Percentiles rank a stretch among this genome's conserved stretches.
These are phyloP conservation scores for Phytophthora chlamydospora DNA, from an alignment of 352 stramenopile species.

Conservation along the genomic window DNA sequence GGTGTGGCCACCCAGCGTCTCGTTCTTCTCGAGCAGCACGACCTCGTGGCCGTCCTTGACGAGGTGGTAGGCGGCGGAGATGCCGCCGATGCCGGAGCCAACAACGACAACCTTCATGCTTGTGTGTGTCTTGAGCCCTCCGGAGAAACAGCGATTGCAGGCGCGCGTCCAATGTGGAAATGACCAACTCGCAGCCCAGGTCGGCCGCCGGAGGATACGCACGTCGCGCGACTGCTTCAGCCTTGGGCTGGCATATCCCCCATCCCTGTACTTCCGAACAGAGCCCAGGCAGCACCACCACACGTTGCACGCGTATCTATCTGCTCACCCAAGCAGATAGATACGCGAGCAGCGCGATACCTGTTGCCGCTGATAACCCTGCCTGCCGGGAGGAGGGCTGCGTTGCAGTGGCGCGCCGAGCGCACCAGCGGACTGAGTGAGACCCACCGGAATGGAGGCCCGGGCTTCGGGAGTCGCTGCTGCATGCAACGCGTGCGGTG, in stretches of 20 bases:
- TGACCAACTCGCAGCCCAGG: constrained; percentile 16
- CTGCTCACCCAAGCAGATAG: constrained; percentile 15
- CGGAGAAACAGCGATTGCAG: constrained; percentile 21
- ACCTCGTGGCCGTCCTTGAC: constrained; percentile 87
- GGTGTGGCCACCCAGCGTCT: constrained; percentile 79
- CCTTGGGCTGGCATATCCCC: constrained; percentile 23
- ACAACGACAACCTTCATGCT: constrained; percentile 85
- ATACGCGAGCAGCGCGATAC: constrained; percentile 3
- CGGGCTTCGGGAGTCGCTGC: too few relatives aligned
- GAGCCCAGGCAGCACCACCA: constrained; percentile 20
- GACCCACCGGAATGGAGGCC: constrained; percentile 6
- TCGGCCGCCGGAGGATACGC: constrained; percentile 15
- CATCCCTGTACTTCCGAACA: constrained; percentile 18
- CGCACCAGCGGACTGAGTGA: constrained; percentile 3
- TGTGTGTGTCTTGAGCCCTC: constrained; percentile 9
- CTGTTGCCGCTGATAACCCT: constrained; percentile 10
- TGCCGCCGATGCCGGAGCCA: constrained; percentile 85
- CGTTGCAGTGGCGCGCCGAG: not conserved
- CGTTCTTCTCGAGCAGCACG: constrained; percentile 82
- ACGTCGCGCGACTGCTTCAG: constrained; percentile 28
- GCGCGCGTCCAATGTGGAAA: constrained; percentile 31
- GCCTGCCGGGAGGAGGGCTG: constrained; percentile 7
- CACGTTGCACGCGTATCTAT: constrained; percentile 23
- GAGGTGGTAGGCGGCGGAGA: constrained; percentile 83
- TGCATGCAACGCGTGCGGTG: not conserved